A percentile compares a stretch with the other conserved stretches of the same genome.
Evolutionary conservation across 768 basidiomycete genomes (phyloP).

Genomic region (Chalciporus sphaerocephalus): DNA sequence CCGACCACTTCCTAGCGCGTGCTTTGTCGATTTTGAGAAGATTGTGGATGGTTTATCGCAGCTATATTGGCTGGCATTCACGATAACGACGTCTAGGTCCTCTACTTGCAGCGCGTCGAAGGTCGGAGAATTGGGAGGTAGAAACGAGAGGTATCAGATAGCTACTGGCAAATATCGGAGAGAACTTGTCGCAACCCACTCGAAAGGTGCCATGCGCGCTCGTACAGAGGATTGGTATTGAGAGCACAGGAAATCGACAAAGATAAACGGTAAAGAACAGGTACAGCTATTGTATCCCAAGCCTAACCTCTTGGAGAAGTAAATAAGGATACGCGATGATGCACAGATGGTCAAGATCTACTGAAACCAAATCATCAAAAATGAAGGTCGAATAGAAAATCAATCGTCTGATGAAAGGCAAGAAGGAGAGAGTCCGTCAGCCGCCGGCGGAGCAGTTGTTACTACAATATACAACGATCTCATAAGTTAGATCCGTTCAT

Average conservation of each 20-base stretch:
- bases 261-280: too few species aligned
- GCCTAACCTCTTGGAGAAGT: too few species aligned
- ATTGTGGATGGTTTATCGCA: constrained; percentile 26
- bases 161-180: constrained; percentile 9
- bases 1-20: background rate
- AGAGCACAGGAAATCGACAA: too few species aligned
- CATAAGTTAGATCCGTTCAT: constrained; percentile 58
- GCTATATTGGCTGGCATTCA: constrained; percentile 25
- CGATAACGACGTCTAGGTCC: constrained; percentile 30
- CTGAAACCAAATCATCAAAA: too few species aligned
- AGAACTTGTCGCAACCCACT: background rate
- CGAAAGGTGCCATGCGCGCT: too few species aligned
- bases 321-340: too few species aligned
- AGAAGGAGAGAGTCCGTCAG: background rate
- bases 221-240: too few species aligned
- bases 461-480: background rate
- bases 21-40: background rate
- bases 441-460: background rate
- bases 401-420: background rate
- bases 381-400: too few species aligned
- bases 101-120: constrained; percentile 11
- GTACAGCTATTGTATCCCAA: too few species aligned
- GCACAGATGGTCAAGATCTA: too few species aligned
- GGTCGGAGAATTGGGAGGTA: constrained; percentile 11
- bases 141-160: constrained; percentile 20